These are phyloP conservation scores for Spatholobus suberectus DNA, from an alignment of 306 rosid species.

Conservation along the genomic window DNA sequence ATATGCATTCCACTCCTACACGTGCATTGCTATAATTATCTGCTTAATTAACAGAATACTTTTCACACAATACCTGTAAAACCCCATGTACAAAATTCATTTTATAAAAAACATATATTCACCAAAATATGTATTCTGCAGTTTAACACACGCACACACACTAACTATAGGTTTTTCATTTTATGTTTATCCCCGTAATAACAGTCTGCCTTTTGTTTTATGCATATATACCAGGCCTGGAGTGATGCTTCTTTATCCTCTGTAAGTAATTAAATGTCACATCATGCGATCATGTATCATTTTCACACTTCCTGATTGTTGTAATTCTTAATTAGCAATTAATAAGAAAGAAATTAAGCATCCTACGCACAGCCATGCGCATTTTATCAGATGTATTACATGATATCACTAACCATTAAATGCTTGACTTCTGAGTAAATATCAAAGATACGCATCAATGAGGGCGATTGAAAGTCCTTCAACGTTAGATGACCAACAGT, in stretches of 20 bases:
- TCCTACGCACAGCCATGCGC: not conserved
- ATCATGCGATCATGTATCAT: not conserved
- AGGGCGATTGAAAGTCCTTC: conserved; percentile 95
- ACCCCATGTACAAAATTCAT: not conserved
- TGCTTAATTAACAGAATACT: not conserved
- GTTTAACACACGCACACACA: not conserved
- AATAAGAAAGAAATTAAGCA: not conserved
- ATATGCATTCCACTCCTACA: not conserved
- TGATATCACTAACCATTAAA: not conserved
- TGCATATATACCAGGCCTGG: conserved; percentile 79
- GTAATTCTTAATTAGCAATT: not conserved
- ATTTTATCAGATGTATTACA: not conserved
- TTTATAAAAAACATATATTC: not conserved
- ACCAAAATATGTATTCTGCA: not conserved
- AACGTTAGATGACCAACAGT: conserved; percentile 87
- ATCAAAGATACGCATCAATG: conserved; percentile 76
- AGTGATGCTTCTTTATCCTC: conserved; percentile 83
- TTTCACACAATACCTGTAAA: not conserved
- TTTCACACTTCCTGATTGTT: not conserved
- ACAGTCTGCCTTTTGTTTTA: conserved; percentile 22
- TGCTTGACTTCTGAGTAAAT: conserved; percentile 22
- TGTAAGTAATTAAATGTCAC: conserved; percentile 63
- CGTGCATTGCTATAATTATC: not conserved
- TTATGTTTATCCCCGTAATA: not conserved
- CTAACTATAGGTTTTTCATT: not conserved